Conservation (phyloP, 1,139 yeast species). For the Yamadazyma conglobata region DNA sequence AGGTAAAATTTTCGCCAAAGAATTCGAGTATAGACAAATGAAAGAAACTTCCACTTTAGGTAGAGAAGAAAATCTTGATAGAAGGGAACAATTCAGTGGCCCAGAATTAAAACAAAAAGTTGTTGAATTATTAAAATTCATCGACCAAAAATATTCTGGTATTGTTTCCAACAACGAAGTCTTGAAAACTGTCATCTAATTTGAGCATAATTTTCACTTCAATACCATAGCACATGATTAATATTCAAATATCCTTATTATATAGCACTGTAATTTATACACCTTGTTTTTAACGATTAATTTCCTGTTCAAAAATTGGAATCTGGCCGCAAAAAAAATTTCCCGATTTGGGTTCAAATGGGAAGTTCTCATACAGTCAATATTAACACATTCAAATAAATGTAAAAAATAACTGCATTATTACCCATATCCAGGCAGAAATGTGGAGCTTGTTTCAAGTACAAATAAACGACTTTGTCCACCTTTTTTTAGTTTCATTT, state of each 20-base stretch:
- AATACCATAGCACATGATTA: no score
- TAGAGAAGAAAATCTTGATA: slow-evolving; percentile 76
- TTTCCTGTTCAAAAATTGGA: no score
- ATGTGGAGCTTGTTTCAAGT: no score
- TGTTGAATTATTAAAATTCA: slow-evolving; percentile 66
- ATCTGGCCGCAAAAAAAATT: slow-evolving; percentile 14
- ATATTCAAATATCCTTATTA: no score
- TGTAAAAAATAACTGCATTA: no score
- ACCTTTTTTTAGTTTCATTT: no score
- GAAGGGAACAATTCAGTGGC: slow-evolving; percentile 72
- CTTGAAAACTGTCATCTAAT: slow-evolving; percentile 48
- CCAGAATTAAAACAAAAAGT: slow-evolving; percentile 64
- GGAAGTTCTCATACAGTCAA: slow-evolving; percentile 12
- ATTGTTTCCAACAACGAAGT: slow-evolving; percentile 54
- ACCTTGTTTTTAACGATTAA: no score
- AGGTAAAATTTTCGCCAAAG: slow-evolving; percentile 68
- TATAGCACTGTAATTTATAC: no score
- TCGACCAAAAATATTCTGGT: slow-evolving; percentile 64
- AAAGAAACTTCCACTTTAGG: slow-evolving; percentile 74
- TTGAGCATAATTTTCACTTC: no score
- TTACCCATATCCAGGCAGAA: no score
- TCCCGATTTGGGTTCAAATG: slow-evolving; percentile 20
- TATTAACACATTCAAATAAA: slow-evolving; percentile 6
- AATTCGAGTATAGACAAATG: slow-evolving; percentile 65
- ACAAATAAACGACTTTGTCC: no score